Evolutionary conservation across 768 basidiomycete species (phyloP), one percentile per base, ranked within the genome.

Genomic region (Tephrocybe sp.): DNA sequence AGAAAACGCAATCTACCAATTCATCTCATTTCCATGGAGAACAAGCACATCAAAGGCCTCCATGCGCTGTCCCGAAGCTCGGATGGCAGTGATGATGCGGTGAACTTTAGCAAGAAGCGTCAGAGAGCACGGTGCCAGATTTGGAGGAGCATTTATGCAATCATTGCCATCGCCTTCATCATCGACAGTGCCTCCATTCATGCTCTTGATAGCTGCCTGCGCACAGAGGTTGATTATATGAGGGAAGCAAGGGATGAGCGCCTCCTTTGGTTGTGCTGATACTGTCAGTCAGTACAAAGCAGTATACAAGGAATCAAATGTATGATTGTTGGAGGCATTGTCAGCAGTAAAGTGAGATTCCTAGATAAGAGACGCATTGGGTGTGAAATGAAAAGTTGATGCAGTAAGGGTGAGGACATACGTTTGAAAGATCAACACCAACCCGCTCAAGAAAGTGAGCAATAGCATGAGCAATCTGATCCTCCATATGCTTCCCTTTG

Each of bases 381-480:
- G n/a, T n/a, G n/a, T 33, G 8, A 7, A 7, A 33, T 13, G 13
- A 13, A 7, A 7, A 33, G 13, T 7, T 13, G 8, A 7, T 33
- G 32, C 13, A n/a, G n/a, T n/a, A n/a, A n/a, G n/a, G n/a, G n/a
- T n/a, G n/a, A n/a, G n/a, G n/a, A n/a, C n/a, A n/a, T n/a, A 33
- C 32, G 13, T 7, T 33, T 7, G 32, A 7, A 7, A 33, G 8
- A 39, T 7, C 38, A 8, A 39, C 6, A 39, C 49, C 32, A 19
- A 69, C 32, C 0, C 62, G 60, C 31, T 68, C 67, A n/a, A 68
- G 13, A 17, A 69, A 55, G 57, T n/a, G n/a, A n/a, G n/a, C n/a
- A n/a, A n/a, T n/a, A n/a, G n/a, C n/a, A n/a, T n/a, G n/a, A n/a
- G n/a, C n/a, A n/a, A n/a, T n/a, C n/a, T n/a, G n/a, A n/a, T n/a